Base-by-base conservation (phyloP, 2,329 filamentous ascomycete genomes). In the Colletotrichum sp. region DNA sequence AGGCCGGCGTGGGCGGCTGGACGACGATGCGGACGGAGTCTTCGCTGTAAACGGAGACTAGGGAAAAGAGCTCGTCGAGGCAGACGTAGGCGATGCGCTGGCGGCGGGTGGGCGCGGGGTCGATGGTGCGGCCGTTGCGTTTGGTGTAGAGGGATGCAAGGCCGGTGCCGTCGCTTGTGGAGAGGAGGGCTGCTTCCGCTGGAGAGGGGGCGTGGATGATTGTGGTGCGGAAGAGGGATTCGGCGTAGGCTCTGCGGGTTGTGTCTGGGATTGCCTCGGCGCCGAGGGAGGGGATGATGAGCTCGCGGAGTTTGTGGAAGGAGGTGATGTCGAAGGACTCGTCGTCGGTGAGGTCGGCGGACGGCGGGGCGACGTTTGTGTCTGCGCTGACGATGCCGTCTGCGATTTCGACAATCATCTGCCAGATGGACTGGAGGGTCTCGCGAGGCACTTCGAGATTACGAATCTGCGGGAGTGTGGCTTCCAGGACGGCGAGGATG, bases 251-350 rank as follows among this genome's bases (percentile, higher is more conserved):
- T 69, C 90, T 90, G 55, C 95, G 92, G 5, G 93, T 91, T 77
- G 88, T 87, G 78, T 96, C 93, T 1, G 92, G 88, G 8, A 98
- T 90, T 3, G 87, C 85, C 8, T 90, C 82, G 0, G 92, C 90
- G 3, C 96, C 94, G 0, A 99, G 89, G 3, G 91, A 87, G 0
- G 95, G 93, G 6, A 95, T 93, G 55, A 98, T 92, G 39, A 98
- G 88, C 12, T 91, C 88, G 52, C 93, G 90, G 1, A 99, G 87
- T 65, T 90, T 89, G 34, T 86, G 86, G 82, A 98, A 98, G 1
- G 94, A 93, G 2, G 86, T 81, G 21, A 98, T 94, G 82, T 99
- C 97, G 80, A 98, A 98, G 2, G 88, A 84, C 84, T 99, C 93
- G 80, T 99, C 96, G 10, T 88, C 87, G 5, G 86, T 83, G 44